A percentile compares a stretch with the other conserved stretches of the same genome.
phyloP scores from a whole-genome alignment of 345 rosid genomes.

The thale cress (Arabidopsis thaliana) region DNA sequence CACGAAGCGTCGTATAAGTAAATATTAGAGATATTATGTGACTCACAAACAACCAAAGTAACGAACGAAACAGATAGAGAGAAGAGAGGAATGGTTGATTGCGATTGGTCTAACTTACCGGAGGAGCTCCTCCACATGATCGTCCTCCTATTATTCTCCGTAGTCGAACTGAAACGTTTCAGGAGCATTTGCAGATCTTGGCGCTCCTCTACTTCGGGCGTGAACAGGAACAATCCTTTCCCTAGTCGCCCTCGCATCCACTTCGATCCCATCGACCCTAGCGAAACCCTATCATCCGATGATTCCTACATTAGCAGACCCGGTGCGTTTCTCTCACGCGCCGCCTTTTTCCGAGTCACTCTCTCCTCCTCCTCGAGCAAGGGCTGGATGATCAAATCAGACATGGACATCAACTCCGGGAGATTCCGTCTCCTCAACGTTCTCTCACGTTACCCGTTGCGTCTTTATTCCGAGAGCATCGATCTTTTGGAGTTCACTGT shows the following conservation, averaged over 20 bases:
- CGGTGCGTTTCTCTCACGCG: neutral
- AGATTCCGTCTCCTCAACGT: neutral
- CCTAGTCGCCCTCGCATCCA: neutral
- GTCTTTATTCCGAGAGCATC: neutral
- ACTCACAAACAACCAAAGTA: neutral
- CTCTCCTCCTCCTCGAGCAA: neutral
- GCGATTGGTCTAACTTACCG: neutral
- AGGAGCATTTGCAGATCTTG: conserved; percentile 16
- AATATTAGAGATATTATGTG: no score
- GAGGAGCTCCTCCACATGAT: neutral
- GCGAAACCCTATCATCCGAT: no score
- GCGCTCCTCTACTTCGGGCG: neutral
- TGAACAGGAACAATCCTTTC: neutral
- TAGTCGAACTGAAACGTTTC: conserved; percentile 3
- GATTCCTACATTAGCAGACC: no score
- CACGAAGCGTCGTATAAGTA: no score
- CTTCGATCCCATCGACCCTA: neutral
- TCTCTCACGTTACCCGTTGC: neutral
- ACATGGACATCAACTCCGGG: neutral
- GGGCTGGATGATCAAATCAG: neutral
- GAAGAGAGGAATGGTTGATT: neutral
- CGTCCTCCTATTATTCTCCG: no score
- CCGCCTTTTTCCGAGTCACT: neutral
- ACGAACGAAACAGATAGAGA: neutral
- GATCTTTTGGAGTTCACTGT: conserved; percentile 5